Conservation (phyloP, 768 basidiomycete genomes). For the Chlorophyllum brunneum region DNA sequence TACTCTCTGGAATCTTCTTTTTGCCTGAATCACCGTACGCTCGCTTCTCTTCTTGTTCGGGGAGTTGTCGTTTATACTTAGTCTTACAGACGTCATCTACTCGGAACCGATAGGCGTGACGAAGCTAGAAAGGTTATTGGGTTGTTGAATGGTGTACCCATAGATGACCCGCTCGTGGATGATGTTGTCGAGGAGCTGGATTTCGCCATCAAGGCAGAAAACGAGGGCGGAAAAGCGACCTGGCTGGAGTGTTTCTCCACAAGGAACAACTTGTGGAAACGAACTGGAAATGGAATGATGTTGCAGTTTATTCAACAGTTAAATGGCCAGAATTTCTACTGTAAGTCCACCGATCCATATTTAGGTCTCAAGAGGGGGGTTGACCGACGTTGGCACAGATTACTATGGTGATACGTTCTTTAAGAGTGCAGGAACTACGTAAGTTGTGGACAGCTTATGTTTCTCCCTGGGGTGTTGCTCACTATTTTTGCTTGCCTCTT, state of each 20-base stretch:
- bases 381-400: slow-evolving; percentile 34
- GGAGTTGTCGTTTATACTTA: background rate
- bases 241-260: slow-evolving; percentile 78
- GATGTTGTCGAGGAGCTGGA: slow-evolving; percentile 64
- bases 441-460: slow-evolving; percentile 15
- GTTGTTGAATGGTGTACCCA: slow-evolving; percentile 57
- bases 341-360: slow-evolving; percentile 31
- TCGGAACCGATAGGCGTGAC: slow-evolving; percentile 47
- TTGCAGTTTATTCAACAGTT: slow-evolving; percentile 78
- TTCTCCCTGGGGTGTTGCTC: background rate
- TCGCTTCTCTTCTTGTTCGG: background rate
- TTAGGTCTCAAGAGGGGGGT: background rate
- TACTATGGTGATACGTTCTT: slow-evolving; percentile 84
- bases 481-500: background rate
- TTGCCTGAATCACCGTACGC: slow-evolving; percentile 75
- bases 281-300: slow-evolving; percentile 81
- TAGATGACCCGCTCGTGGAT: slow-evolving; percentile 53
- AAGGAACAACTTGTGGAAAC: slow-evolving; percentile 64
- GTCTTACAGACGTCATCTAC: slow-evolving; percentile 55
- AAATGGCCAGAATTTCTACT: slow-evolving; percentile 81
- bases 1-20: slow-evolving; percentile 70
- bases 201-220: slow-evolving; percentile 64
- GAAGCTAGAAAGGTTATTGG: slow-evolving; percentile 65
- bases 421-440: slow-evolving; percentile 65
- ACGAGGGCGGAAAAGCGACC: slow-evolving; percentile 75